phyloP scores from a whole-genome alignment of 2,329 filamentous ascomycete species.

The Aspergillus udagawae region DNA sequence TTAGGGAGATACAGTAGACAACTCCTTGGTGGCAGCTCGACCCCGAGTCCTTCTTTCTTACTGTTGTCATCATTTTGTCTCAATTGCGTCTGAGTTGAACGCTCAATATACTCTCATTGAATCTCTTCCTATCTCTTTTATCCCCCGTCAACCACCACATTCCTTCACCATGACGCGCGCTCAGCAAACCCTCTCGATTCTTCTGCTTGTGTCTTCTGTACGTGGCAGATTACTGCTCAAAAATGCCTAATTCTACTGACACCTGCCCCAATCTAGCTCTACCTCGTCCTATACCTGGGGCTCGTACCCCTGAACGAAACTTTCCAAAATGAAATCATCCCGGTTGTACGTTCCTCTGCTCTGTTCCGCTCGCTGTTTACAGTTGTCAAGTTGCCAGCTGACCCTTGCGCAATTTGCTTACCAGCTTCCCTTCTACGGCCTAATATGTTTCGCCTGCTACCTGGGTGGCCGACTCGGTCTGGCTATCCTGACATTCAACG shows the following conservation, averaged over 20 bases:
- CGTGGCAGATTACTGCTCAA: slow-evolving; percentile 22
- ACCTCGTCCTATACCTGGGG: slow-evolving; percentile 79
- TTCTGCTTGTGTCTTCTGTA: slow-evolving; percentile 84
- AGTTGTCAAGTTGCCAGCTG: not conserved
- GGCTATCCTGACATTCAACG: slow-evolving; percentile 94
- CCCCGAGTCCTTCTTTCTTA: not conserved
- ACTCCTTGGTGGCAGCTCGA: not conserved
- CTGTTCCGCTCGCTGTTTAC: not conserved
- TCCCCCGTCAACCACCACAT: not conserved
- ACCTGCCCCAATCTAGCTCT: slow-evolving; percentile 59
- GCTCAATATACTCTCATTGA: not conserved
- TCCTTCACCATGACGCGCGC: slow-evolving; percentile 78
- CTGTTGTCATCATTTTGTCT: not conserved
- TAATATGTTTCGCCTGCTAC: slow-evolving; percentile 87
- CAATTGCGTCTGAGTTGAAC: not conserved
- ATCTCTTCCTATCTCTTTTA: slow-evolving; percentile 1
- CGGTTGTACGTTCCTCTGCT: slow-evolving; percentile 63
- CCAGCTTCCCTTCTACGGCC: slow-evolving; percentile 86
- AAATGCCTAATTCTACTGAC: slow-evolving; percentile 2
- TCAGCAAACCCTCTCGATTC: slow-evolving; percentile 84
- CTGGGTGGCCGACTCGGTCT: slow-evolving; percentile 87
- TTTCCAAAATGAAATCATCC: slow-evolving; percentile 80
- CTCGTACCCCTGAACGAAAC: slow-evolving; percentile 74
- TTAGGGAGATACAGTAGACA: not conserved
- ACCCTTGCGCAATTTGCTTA: slow-evolving; percentile 1